Base-by-base conservation (phyloP, 371 early-diverging fungal species). In the Cokeromyces recurvatus region DNA sequence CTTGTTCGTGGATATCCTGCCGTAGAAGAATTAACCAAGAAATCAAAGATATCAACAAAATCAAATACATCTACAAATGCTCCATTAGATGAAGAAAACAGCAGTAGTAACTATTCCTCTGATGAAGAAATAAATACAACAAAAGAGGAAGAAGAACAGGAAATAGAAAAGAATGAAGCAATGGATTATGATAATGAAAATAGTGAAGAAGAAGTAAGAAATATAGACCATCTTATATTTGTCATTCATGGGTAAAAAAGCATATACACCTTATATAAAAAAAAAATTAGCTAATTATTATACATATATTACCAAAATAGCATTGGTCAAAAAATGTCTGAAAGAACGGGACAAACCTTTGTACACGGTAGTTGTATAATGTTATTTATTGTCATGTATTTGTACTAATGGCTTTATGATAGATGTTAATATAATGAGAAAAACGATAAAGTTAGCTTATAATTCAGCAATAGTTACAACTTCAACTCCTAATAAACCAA, bases 251-350 rank as follows among this genome's bases (percentile, higher is more conserved):
- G 89, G 75, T 78, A 68, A 53, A 55, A n/a, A n/a, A n/a, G n/a
- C n/a, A n/a, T n/a, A n/a, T 42, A 14, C n/a, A n/a, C n/a, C n/a
- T n/a, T n/a, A n/a, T n/a, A n/a, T n/a, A n/a, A n/a, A n/a, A n/a
- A n/a, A n/a, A n/a, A n/a, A n/a, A n/a, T n/a, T n/a, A n/a, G n/a
- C n/a, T n/a, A n/a, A n/a, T n/a, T n/a, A n/a, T n/a, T n/a, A n/a
- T n/a, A n/a, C n/a, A n/a, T n/a, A n/a, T n/a, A n/a, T n/a, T n/a
- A n/a, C n/a, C 29, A 8, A 9, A 3, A 17, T 39, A 78, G 84
- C 4, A 84, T 89, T 39, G 92, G 92, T 14, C 90, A 90, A 51
- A 87, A 89, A 43, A 72, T 92, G 38, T 79, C 85, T 19, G 88
- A 89, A 51, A 51, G 77, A 29, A 69, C 84, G 38, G 90, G 83